phyloP scores from a whole-genome alignment of 441 rosid species.

The Jatropha multifida region DNA sequence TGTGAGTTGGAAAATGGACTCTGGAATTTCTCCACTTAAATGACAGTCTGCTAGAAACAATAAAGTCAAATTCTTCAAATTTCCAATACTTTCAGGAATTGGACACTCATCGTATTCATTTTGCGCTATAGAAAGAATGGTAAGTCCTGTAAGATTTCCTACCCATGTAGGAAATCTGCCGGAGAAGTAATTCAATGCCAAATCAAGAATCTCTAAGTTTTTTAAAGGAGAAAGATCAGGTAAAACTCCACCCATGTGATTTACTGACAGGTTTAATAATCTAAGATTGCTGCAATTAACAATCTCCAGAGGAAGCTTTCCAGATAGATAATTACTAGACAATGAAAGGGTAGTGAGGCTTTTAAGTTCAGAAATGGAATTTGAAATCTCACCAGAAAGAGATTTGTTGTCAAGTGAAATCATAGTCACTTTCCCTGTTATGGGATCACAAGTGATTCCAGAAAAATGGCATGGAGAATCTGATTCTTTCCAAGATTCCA shows the following conservation, averaged over 20 bases:
- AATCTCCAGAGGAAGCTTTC: constrained; percentile 56
- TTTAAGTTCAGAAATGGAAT: constrained; percentile 47
- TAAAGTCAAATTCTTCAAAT: constrained; percentile 37
- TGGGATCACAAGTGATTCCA: constrained; percentile 55
- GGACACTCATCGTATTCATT: constrained; percentile 49
- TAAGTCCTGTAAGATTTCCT: constrained; percentile 49
- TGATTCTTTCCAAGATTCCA: constrained; percentile 69
- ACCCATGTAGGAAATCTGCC: constrained; percentile 76
- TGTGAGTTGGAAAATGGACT: constrained; percentile 47
- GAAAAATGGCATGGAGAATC: constrained; percentile 57
- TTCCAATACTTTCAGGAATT: constrained; percentile 60
- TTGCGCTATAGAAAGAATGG: constrained; percentile 45
- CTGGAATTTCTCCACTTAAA: constrained; percentile 63
- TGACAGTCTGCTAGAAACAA: constrained; percentile 44
- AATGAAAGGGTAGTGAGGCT: constrained; percentile 47
- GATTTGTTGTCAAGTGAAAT: constrained; percentile 50
- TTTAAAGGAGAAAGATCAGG: constrained; percentile 63
- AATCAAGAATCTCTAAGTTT: constrained; percentile 51
- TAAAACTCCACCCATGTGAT: constrained; percentile 48
- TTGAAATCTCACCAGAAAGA: constrained; percentile 65
- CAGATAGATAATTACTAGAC: constrained; percentile 48
- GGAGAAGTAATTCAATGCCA: constrained; percentile 47
- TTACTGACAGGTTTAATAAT: constrained; percentile 56
- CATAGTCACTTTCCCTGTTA: constrained; percentile 45
- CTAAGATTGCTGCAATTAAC: constrained; percentile 46